Evolutionary conservation across 768 basidiomycete genomes (phyloP), one percentile per base, ranked within the genome.

Genomic region (Hypsizygus marmoreus): DNA sequence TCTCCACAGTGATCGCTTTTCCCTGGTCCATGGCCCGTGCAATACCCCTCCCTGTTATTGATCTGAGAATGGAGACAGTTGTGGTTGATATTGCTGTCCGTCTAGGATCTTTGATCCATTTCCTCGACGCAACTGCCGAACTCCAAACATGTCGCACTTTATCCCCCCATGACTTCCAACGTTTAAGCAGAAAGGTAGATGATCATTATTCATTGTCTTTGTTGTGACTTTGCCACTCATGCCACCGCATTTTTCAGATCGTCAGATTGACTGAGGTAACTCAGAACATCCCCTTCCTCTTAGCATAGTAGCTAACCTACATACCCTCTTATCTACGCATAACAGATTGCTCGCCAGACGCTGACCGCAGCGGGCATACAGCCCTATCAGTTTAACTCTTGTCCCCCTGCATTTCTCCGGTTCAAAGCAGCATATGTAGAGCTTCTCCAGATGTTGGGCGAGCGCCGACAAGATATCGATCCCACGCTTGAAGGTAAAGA

Each of bases 221-320:
- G 32, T 40, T 50, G 25, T 38, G 29, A 6, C 19, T 24, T 34
- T 51, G 32, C 47, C 44, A 40, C 44, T 17, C 25, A 30, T 54
- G 39, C 43, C 47, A 51, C 25, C 11, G n/a, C 25, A 31, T n/a
- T 41, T 40, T 22, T 37, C 51, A 81, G 80, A 66, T 81, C 40
- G 66, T 81, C 40, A 62, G 68, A 17, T 52, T 81, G 47, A 64
- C 73, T 36, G 79, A 81, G 79, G 80, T 81, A 70, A 64, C 37
- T n/a, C n/a, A 44, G 23, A 28, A 10, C 32, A 49, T 40, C n/a
- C 29, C 17, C 35, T 43, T 29, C 25, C 17, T 34, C 43, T 17
- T 50, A 13, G 29, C 43, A 30, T 29, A 36, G 50, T 47, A 53
- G 54, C 49, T 47, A 40, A 22, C 24, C 33, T 26, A 51, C 29